phyloP scores from a whole-genome alignment of 768 basidiomycete species.

The Cystofilobasidium bisporidii region DNA sequence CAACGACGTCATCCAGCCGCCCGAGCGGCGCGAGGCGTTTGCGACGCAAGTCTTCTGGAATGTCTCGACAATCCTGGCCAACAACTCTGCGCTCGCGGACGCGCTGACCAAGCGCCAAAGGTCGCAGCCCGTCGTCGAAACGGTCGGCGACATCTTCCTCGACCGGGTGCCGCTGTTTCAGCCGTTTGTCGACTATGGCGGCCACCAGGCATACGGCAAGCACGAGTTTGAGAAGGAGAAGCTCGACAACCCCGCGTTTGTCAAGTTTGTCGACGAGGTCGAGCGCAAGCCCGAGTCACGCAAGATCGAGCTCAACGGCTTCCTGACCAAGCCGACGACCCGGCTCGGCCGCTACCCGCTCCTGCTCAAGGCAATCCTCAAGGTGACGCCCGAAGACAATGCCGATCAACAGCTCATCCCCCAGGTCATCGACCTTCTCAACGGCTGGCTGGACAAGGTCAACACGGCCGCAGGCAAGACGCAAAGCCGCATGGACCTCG shows the following conservation, averaged over 20 bases:
- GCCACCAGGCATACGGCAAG: slow-evolving; percentile 95
- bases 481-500: slow-evolving; percentile 90
- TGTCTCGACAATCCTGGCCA: slow-evolving; percentile 79
- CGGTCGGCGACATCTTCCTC: slow-evolving; percentile 80
- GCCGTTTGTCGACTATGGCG: slow-evolving; percentile 90
- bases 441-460: slow-evolving; percentile 74
- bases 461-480: slow-evolving; percentile 89
- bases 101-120: slow-evolving; percentile 92
- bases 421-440: slow-evolving; percentile 64
- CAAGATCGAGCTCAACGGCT: slow-evolving; percentile 93
- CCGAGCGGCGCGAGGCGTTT: slow-evolving; percentile 68
- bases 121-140: slow-evolving; percentile 81
- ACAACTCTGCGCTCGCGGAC: slow-evolving; percentile 85
- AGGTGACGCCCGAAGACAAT: slow-evolving; percentile 82
- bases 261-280: slow-evolving; percentile 84
- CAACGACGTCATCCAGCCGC: slow-evolving; percentile 60
- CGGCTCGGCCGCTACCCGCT: slow-evolving; percentile 94
- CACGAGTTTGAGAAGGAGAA: slow-evolving; percentile 99
- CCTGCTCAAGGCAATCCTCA: slow-evolving; percentile 78
- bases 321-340: slow-evolving; percentile 95
- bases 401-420: slow-evolving; percentile 70
- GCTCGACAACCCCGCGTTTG: slow-evolving; percentile 79
- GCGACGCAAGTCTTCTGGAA: slow-evolving; percentile 97
- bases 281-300: slow-evolving; percentile 90
- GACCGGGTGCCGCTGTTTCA: slow-evolving; percentile 77